Conservation (phyloP, 2,329 filamentous ascomycete genomes). For the Uncinocarpus reesii region DNA sequence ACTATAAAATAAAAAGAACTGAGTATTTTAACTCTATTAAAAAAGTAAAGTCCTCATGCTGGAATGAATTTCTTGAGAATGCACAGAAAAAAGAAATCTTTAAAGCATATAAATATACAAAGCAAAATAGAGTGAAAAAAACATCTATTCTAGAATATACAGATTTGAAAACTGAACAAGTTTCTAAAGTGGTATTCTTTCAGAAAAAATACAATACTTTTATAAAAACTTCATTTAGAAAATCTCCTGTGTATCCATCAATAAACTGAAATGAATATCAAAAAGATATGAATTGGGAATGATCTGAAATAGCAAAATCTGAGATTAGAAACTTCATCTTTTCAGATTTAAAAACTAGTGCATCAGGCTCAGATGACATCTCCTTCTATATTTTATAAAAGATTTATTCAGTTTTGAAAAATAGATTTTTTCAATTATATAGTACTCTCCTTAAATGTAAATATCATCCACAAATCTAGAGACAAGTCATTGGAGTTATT, state of each 20-base stretch:
- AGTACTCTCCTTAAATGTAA: too few species aligned
- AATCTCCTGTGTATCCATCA: too few species aligned
- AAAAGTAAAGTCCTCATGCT: not conserved
- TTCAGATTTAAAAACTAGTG: not conserved
- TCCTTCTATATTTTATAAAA: not conserved
- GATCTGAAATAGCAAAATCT: too few species aligned
- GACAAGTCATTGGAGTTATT: not conserved
- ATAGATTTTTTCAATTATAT: too few species aligned
- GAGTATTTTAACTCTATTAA: not conserved
- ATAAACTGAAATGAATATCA: too few species aligned
- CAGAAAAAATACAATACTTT: not conserved
- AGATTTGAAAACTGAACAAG: not conserved
- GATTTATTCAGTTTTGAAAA: too few species aligned
- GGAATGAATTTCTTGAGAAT: conserved; percentile 1
- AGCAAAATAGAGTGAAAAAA: not conserved
- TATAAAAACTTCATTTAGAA: too few species aligned
- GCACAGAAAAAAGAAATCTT: not conserved
- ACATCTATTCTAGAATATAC: not conserved
- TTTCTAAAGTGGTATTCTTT: not conserved
- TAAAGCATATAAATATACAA: conserved; percentile 1
- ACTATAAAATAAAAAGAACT: not conserved
- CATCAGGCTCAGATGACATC: not conserved
- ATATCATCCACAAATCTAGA: not conserved
- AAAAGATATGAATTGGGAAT: too few species aligned
- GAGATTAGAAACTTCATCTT: not conserved